Conservation (phyloP, 1,284 basidiomycete genomes). For the Anthracocystis walkeri region DNA sequence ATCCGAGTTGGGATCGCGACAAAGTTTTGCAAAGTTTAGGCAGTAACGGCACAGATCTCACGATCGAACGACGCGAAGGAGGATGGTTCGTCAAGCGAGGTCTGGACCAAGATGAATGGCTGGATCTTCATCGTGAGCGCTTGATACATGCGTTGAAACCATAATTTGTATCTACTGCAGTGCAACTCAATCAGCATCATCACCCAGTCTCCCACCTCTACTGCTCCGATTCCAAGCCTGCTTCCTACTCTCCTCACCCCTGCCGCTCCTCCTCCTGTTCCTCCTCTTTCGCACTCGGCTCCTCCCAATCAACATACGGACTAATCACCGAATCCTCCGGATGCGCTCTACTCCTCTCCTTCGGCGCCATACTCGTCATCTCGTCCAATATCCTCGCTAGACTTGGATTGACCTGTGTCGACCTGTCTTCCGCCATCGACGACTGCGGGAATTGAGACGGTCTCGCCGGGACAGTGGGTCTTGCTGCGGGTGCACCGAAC, state of each 20-base stretch:
- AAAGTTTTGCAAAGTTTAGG: constrained; percentile 3
- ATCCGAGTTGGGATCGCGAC: constrained; percentile 16
- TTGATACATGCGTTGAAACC: constrained; percentile 18
- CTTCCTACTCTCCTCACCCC: constrained; percentile 8
- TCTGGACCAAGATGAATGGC: constrained; percentile 62
- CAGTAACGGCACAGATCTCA: neutral
- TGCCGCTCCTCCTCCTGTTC: neutral
- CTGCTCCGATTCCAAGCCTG: constrained; percentile 41
- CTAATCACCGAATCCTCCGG: constrained; percentile 47
- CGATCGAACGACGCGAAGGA: constrained; percentile 84
- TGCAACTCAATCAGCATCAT: constrained; percentile 36
- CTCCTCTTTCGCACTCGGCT: constrained; percentile 3
- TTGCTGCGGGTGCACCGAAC: constrained; percentile 45
- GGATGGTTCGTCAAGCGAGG: constrained; percentile 73
- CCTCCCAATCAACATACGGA: constrained; percentile 41
- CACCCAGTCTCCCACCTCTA: constrained; percentile 47
- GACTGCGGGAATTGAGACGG: constrained; percentile 21
- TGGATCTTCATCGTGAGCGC: constrained; percentile 14
- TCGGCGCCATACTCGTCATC: constrained; percentile 21
- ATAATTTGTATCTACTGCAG: neutral
- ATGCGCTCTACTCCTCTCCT: constrained; percentile 28
- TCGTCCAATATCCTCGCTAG: constrained; percentile 44
- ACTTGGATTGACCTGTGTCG: constrained; percentile 46
- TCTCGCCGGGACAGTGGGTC: constrained; percentile 19
- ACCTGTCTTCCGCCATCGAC: constrained; percentile 10